Evolutionary conservation across 768 basidiomycete genomes (phyloP).

Genomic region (Boletus patriciae): DNA sequence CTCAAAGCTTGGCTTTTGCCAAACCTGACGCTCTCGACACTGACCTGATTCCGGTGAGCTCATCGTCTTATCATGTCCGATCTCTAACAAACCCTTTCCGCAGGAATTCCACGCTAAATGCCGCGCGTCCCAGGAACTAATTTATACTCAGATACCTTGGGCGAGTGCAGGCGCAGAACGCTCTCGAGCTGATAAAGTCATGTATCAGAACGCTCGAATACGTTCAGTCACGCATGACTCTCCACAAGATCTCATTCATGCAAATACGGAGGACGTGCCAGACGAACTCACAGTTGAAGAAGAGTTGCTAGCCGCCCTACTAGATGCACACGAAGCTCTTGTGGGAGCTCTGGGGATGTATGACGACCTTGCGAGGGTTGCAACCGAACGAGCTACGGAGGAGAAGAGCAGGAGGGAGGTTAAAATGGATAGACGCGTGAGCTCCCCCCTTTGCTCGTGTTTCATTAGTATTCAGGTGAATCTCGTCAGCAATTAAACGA

Average conservation of each 20-base stretch:
- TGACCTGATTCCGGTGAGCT: conserved; percentile 65
- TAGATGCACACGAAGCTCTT: conserved; percentile 73
- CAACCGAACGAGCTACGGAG: conserved; percentile 51
- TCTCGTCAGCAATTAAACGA: conserved; percentile 24
- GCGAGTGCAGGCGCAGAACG: conserved; percentile 80
- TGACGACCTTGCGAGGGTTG: conserved; percentile 74
- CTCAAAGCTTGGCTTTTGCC: conserved; percentile 66
- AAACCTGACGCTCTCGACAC: conserved; percentile 66
- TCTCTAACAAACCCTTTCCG: neutral
- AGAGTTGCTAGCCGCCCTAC: conserved; percentile 65
- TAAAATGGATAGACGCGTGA: conserved; percentile 64
- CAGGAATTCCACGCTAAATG: conserved; percentile 87
- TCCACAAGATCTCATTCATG: conserved; percentile 20
- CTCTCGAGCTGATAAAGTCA: conserved; percentile 45
- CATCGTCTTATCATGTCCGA: neutral
- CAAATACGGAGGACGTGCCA: conserved; percentile 34
- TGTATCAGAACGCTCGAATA: conserved; percentile 9
- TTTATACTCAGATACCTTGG: conserved; percentile 89
- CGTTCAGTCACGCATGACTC: conserved; percentile 22
- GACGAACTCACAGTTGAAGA: conserved; percentile 69
- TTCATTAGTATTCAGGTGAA: conserved; percentile 21
- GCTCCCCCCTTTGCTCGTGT: conserved; percentile 24
- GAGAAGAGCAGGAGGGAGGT: conserved; percentile 70
- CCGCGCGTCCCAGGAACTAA: conserved; percentile 77
- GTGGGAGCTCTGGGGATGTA: conserved; percentile 68